Evolutionary conservation across 75 land plant species (phyloP), one percentile per base, ranked within the genome.

Genomic region (Pseudotsuga menziesii): DNA sequence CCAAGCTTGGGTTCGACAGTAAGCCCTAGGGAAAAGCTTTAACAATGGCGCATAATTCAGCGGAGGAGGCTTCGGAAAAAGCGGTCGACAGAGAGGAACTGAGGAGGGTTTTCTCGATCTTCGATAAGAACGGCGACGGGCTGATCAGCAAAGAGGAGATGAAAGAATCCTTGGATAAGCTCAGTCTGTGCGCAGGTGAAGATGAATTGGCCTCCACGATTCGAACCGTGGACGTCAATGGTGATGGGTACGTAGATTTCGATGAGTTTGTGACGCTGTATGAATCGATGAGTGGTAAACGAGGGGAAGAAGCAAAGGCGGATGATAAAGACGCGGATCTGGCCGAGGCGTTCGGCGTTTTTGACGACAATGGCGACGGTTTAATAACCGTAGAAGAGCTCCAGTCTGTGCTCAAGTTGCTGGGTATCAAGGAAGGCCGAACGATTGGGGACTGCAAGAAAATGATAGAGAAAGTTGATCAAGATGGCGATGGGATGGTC

Each of bases 41-140:
- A 20, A 48, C 1, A 25, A 25, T 52, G 32, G 20, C 20, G 35
- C 17, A 54, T 12, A 7, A 48, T 17, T 2, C 13, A 2, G 15
- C 4, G 5, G 22, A 59, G 5, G 61, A 23, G 25, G 20, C 14
- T 6, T 44, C 48, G 48, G 48, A 44, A 15, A 9, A 20, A 26
- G 69, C 23, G 1, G 56, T 41, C 0, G 75, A 74, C 13, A 41
- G 80, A 29, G 79, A 12, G 14, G 90, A 88, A 67, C 81, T 93
- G 4, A 57, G 66, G 76, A 73, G 61, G 58, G 84, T 89, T 8
- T 94, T 94, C 82, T 61, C 80, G 14, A 85, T 82, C 29, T 94
- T 92, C 79, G 97, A 92, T 76, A 79, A 81, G 58, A 89, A 94
- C 79, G 83, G 85, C 19, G 97, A 94, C 73, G 97, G 95, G 13